Evolutionary conservation across 345 rosid genomes (phyloP).

Genomic region (Eucalyptus paniculata): DNA sequence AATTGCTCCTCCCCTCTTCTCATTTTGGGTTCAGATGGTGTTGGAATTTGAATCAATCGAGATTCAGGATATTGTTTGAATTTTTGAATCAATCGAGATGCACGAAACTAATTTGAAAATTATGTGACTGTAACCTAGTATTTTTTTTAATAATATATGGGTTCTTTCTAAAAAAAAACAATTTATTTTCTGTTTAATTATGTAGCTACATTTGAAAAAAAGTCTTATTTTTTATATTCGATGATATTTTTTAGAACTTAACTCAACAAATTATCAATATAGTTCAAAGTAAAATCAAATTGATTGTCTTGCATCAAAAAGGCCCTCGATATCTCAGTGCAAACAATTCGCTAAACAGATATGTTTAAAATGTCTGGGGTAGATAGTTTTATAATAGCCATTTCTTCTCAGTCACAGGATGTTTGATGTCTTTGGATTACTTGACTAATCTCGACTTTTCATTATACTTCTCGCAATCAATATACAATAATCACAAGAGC

Average conservation of each 20-base stretch:
- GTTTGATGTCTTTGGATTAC: neutral
- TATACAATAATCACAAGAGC: neutral
- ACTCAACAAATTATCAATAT: neutral
- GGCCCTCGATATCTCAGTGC: fast-evolving
- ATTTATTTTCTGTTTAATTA: neutral
- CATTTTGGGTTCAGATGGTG: fast-evolving
- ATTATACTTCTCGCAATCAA: neutral
- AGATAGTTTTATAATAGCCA: neutral
- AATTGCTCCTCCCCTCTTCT: neutral
- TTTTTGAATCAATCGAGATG: fast-evolving
- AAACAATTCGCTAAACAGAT: neutral
- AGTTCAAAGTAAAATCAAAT: neutral
- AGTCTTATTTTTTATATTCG: neutral
- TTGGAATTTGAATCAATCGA: neutral
- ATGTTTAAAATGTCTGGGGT: neutral
- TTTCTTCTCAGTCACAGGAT: fast-evolving
- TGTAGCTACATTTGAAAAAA: neutral
- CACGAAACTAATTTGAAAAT: neutral
- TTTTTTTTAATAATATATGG: neutral
- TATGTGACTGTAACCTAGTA: fast-evolving
- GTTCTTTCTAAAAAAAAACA: neutral
- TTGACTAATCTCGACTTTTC: neutral
- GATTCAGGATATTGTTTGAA: fast-evolving
- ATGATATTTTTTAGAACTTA: neutral
- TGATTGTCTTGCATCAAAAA: fast-evolving